Evolutionary conservation across 2,329 filamentous ascomycete genomes (phyloP).

Genomic region (Tolypocladium guangdongense): DNA sequence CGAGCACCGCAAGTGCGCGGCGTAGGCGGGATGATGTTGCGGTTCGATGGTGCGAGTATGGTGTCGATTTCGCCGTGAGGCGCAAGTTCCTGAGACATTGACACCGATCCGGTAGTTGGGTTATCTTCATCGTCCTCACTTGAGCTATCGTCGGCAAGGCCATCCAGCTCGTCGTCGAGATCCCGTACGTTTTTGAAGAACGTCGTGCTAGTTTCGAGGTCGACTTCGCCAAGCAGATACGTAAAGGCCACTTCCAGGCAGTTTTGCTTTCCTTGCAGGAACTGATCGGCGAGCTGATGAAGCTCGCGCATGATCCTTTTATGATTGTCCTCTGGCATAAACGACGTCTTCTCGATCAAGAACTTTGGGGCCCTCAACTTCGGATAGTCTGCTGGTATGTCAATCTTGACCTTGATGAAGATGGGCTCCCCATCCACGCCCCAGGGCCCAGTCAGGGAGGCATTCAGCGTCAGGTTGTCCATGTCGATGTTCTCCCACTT

Average conservation of each 20-base stretch:
- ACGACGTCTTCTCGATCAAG: constrained; percentile 47
- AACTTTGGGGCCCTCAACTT: constrained; percentile 47
- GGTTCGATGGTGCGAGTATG: constrained; percentile 39
- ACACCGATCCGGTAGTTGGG: constrained; percentile 39
- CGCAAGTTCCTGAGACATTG: constrained; percentile 52
- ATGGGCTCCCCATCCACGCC: constrained; percentile 44
- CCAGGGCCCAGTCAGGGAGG: constrained; percentile 57
- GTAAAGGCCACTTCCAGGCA: constrained; percentile 52
- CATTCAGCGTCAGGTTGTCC: constrained; percentile 46
- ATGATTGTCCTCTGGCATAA: constrained; percentile 47
- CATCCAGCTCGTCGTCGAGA: constrained; percentile 45
- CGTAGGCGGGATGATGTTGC: constrained; percentile 42
- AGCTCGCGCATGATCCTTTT: constrained; percentile 41
- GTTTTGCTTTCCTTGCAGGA: constrained; percentile 46
- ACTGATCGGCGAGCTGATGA: constrained; percentile 43
- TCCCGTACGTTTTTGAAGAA: constrained; percentile 56
- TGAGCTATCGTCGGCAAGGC: constrained; percentile 63
- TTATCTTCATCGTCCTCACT: constrained; percentile 63
- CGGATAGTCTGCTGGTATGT: constrained; percentile 49
- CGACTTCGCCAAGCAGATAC: constrained; percentile 52
- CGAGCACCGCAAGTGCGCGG: constrained; percentile 49
- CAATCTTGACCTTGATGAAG: constrained; percentile 50
- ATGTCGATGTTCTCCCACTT: constrained; percentile 54
- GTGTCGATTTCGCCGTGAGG: constrained; percentile 42
- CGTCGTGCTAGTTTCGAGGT: constrained; percentile 48